phyloP scores from a whole-genome alignment of 2,329 filamentous ascomycete genomes.

The Colletotrichum sp. region DNA sequence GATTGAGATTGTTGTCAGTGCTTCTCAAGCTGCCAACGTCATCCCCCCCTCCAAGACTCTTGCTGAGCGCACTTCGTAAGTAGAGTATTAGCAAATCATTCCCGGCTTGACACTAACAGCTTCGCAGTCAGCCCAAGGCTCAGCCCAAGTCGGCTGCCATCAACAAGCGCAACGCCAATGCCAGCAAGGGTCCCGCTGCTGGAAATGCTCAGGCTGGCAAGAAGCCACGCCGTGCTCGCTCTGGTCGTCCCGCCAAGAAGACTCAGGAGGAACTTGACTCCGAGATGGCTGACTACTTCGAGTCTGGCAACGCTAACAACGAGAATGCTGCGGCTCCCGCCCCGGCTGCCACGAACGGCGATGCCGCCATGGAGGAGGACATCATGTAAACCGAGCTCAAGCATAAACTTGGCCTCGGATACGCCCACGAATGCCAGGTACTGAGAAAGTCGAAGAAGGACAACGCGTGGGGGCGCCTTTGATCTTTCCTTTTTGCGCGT shows the following conservation, averaged over 20 bases:
- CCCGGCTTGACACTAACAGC: slow-evolving; percentile 25
- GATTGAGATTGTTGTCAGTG: slow-evolving; percentile 91
- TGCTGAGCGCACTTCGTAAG: slow-evolving; percentile 80
- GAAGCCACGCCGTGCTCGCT: slow-evolving; percentile 61
- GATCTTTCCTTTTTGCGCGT: slow-evolving; percentile 13
- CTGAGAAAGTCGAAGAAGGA: not conserved
- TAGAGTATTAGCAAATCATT: slow-evolving; percentile 29
- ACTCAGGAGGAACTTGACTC: slow-evolving; percentile 94
- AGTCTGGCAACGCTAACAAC: slow-evolving; percentile 46
- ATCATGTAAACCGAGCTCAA: slow-evolving; percentile 49
- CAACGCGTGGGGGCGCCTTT: not conserved
- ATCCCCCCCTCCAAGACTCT: slow-evolving; percentile 73
- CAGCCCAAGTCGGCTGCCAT: slow-evolving; percentile 84
- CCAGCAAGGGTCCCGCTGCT: slow-evolving; percentile 43
- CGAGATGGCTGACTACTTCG: slow-evolving; percentile 98
- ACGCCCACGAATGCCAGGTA: not conserved
- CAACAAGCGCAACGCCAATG: slow-evolving; percentile 66
- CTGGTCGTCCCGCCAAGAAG: slow-evolving; percentile 77
- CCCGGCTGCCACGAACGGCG: slow-evolving; percentile 49
- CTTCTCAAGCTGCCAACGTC: slow-evolving; percentile 71
- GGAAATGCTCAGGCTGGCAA: slow-evolving; percentile 54
- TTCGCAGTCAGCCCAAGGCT: slow-evolving; percentile 63
- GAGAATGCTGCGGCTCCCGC: slow-evolving; percentile 52
- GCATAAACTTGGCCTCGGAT: not conserved
- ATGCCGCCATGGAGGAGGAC: slow-evolving; percentile 72